Base-by-base conservation (phyloP, 805 yeast genomes). In the Blastobotrys terrestris region DNA sequence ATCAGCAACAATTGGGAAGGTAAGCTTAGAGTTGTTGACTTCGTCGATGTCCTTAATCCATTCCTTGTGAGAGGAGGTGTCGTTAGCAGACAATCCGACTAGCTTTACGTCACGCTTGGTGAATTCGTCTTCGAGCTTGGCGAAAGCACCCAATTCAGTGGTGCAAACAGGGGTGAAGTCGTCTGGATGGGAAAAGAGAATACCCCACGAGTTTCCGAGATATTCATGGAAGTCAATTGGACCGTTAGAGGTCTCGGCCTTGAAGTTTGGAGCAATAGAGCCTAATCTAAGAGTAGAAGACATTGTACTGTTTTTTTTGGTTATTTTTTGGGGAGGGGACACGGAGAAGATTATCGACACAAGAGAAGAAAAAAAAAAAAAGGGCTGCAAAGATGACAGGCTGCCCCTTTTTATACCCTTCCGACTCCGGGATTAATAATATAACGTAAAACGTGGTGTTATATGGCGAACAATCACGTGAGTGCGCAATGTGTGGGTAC, bases 131-230 rank as follows among this genome's bases (percentile, higher is more conserved):
- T 89, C 89, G 72, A 91, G 83, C 67, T 84, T 80, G 61, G 97
- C 94, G 67, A 90, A 91, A 11, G 96, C 97, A 62, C 97, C 96
- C 67, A 90, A 79, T 77, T 90, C 97, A 54, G 97, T 90, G 66
- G 97, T 91, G 75, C 97, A 90, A 54, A 90, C 97, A 47, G 97
- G 97, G 18, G 97, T 90, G 79, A 87, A 91, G 70, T 91, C 97
- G 59, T 89, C 97, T 59, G 97, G 97, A 72, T 90, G 97, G 13
- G 96, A 88, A 75, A 90, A 90, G 61, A 90, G 76, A 49, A 90
- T 84, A 52, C 84, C 84, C 97, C 97, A 90, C 31, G 83, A 77
- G 72, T 86, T 81, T 46, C 92, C 95, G 61, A 89, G 76, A 77
- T 76, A 90, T 60, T 90, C 84, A 76, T 90, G 92, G 83, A 90